A percentile compares a stretch with the other conserved stretches of the same genome.
These are phyloP conservation scores for Fusarium foetens DNA, from an alignment of 2,329 filamentous ascomycete genomes.

Conservation along the genomic window DNA sequence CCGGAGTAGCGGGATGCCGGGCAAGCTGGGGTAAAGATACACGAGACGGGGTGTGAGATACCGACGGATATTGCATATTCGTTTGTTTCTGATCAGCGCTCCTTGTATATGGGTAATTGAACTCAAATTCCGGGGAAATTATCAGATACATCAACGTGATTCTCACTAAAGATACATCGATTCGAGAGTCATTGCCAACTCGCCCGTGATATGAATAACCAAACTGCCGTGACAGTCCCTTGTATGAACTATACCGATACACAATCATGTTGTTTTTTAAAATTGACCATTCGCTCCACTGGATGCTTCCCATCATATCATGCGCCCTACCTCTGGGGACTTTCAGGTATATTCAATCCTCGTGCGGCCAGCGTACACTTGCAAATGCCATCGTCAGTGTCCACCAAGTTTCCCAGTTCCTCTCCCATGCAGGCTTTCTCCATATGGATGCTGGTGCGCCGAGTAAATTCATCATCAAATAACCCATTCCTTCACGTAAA, in stretches of 20 bases:
- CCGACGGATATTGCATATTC: not conserved
- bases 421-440: slow-evolving; percentile 6
- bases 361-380: slow-evolving; percentile 36
- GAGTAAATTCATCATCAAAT: slow-evolving; percentile 20
- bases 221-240: not conserved
- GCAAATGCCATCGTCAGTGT: slow-evolving; percentile 11
- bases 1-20: not conserved
- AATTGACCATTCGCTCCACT: slow-evolving; percentile 7
- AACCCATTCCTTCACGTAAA: not conserved
- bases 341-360: slow-evolving; percentile 38
- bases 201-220: not conserved
- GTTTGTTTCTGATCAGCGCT: not conserved
- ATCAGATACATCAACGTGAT: not conserved
- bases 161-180: not conserved
- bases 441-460: slow-evolving; percentile 17
- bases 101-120: not conserved
- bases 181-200: not conserved
- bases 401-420: slow-evolving; percentile 1
- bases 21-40: slow-evolving; percentile 2
- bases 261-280: not conserved
- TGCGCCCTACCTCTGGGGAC: slow-evolving; percentile 7
- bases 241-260: not conserved
- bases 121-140: not conserved
- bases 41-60: not conserved
- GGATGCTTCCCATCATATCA: slow-evolving; percentile 30